Conservation (phyloP, 768 basidiomycete species). For the Nidularia sp. region DNA sequence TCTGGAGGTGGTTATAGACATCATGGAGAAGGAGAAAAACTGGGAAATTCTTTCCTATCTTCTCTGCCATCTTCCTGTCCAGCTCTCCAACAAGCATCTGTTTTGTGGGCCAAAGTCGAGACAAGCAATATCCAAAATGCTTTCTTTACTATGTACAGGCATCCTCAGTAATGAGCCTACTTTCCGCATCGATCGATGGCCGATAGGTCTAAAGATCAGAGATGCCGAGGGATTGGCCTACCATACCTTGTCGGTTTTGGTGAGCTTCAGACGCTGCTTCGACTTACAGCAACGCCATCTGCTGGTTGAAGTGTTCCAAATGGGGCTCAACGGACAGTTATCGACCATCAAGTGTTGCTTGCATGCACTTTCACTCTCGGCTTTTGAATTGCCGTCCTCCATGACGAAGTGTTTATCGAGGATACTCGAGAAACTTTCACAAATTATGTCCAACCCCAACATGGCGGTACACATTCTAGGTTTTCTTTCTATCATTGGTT, state of each 20-base stretch:
- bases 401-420: conserved; percentile 75
- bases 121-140: conserved; percentile 54
- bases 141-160: conserved; percentile 64
- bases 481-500: conserved; percentile 84
- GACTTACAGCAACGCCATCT: conserved; percentile 60
- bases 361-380: conserved; percentile 81
- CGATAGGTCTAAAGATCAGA: conserved; percentile 56
- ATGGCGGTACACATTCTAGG: conserved; percentile 97
- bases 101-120: conserved; percentile 87
- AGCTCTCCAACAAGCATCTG: conserved; percentile 92
- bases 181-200: conserved; percentile 54
- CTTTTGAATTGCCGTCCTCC: conserved; percentile 82
- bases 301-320: conserved; percentile 70
- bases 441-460: conserved; percentile 91
- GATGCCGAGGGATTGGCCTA: conserved; percentile 89
- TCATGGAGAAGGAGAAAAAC: conserved; percentile 72
- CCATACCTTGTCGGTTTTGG: conserved; percentile 80
- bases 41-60: conserved; percentile 96
- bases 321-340: conserved; percentile 64
- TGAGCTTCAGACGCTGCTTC: conserved; percentile 83
- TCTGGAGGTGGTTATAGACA: conserved; percentile 52
- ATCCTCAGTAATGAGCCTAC: conserved; percentile 59
- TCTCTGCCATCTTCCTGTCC: conserved; percentile 85
- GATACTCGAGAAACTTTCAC: conserved; percentile 83
- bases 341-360: conserved; percentile 85